Base-by-base conservation (phyloP, 2,329 filamentous ascomycete species). In the Paecilomyces niveus region DNA sequence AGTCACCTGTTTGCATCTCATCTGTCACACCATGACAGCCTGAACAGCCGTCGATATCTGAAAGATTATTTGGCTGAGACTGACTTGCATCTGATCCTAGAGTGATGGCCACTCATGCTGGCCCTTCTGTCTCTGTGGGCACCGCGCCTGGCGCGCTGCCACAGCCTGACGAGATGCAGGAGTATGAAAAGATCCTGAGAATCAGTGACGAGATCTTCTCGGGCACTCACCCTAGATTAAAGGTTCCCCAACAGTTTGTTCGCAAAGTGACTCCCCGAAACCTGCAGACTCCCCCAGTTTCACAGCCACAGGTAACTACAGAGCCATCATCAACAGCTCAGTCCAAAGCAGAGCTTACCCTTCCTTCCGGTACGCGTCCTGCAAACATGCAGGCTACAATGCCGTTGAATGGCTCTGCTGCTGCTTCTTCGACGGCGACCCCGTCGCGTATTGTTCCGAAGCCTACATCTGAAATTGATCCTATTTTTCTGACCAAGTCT, bases 401-500 rank as follows among this genome's bases (percentile, higher is more conserved):
- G 33, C 56, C 60, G 54, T 60, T 54, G 55, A 65, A 67, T 57
- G 59, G 61, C 39, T 57, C 64, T 7, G 64, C 70, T 57, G 58
- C 57, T 57, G 58, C 64, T 21, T 55, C 66, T 18, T 55, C 58
- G 31, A 62, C 60, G 31, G 61, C 59, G 45, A 57, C 63, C 51
- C 60, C 70, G 59, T 68, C 73, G 62, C 74, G 71, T 67, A 66
- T 74, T 62, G 65, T 73, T 65, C 72, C 75, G 61, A 80, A 77
- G 67, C 74, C 81, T 64, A 83, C 81, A 63, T 85, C 86, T 60
- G 86, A 88, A 73, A 89, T 94, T 76, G 85, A 95, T 72, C 90
- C 91, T 54, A 86, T 95, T 61, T 81, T 95, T 65, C 81, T 95
- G 73, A 88, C 90, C 70, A 96, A 96, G 75, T 92, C 92, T 65